Evolutionary conservation across 176 grass and related monocot species (phyloP).

Genomic region (Canna indica): DNA sequence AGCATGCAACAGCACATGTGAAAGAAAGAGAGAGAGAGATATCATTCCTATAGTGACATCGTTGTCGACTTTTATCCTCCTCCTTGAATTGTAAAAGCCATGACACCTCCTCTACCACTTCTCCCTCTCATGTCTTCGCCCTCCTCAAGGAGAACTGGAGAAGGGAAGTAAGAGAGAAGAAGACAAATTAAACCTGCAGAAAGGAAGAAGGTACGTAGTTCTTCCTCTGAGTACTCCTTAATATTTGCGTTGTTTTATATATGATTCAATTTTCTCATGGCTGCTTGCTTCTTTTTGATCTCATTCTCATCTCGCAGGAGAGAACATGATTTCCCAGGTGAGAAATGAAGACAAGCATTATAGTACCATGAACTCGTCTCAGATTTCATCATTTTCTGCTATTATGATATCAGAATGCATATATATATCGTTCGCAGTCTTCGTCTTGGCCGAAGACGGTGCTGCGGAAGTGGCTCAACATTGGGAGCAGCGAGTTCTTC

Average conservation of each 20-base stretch:
- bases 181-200: not conserved
- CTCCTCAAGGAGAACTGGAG: not conserved
- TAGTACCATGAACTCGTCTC: too few species aligned
- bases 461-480: slow-evolving; percentile 72
- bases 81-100: not conserved
- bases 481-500: slow-evolving; percentile 35
- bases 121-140: not conserved
- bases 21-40: not conserved
- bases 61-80: not conserved
- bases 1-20: not conserved
- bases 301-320: too few species aligned
- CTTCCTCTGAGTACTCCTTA: too few species aligned
- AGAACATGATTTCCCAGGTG: too few species aligned
- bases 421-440: slow-evolving; percentile 22
- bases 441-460: slow-evolving; percentile 71
- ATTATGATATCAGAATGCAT: too few species aligned
- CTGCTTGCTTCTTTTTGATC: too few species aligned
- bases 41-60: not conserved
- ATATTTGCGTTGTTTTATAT: too few species aligned
- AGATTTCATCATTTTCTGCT: too few species aligned
- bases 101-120: not conserved
- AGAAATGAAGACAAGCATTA: too few species aligned
- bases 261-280: too few species aligned
- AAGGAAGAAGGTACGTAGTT: too few species aligned
- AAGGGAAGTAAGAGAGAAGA: too few species aligned